A percentile compares a stretch with the other conserved stretches of the same genome.
Conservation (phyloP, 208 protist species). For the Herpetomonas samuelpessoai region DNA sequence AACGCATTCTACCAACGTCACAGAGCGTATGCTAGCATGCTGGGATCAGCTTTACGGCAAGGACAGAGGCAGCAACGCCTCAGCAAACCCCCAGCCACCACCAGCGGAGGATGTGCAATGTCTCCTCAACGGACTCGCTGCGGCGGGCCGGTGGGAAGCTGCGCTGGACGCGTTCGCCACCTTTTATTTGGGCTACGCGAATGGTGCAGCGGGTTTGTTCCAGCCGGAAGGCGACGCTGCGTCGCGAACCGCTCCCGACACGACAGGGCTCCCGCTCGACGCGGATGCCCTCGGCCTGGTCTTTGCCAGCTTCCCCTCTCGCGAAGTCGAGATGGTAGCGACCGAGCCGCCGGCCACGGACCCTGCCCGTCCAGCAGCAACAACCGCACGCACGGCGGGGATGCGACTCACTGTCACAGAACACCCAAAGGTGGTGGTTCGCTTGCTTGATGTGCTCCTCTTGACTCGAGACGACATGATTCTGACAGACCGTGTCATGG, state of each 20-base stretch:
- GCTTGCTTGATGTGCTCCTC: slow-evolving; percentile 59
- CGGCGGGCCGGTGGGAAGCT: slow-evolving; percentile 24
- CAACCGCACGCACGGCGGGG: too few species aligned
- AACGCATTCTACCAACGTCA: too few species aligned
- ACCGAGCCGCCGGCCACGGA: too few species aligned
- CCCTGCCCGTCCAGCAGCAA: too few species aligned
- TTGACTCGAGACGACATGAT: slow-evolving; percentile 62
- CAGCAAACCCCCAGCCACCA: not conserved
- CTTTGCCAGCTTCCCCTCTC: slow-evolving; percentile 46
- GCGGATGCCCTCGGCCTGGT: slow-evolving; percentile 50
- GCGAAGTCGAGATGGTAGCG: not conserved
- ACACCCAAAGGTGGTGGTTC: slow-evolving; percentile 38
- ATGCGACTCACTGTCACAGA: too few species aligned
- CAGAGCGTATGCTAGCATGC: slow-evolving; percentile 1
- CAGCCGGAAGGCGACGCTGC: too few species aligned
- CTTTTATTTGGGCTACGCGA: slow-evolving; percentile 25
- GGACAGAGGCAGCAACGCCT: not conserved
- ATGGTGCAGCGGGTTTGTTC: not conserved
- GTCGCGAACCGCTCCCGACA: too few species aligned
- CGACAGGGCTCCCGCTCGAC: slow-evolving; percentile 33
- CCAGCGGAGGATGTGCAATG: slow-evolving; percentile 44
- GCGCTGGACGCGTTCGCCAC: slow-evolving; percentile 37
- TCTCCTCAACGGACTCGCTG: slow-evolving; percentile 54
- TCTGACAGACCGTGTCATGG: slow-evolving; percentile 65
- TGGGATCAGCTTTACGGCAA: slow-evolving; percentile 6